A percentile compares a stretch with the other conserved stretches of the same genome.
phyloP scores from a whole-genome alignment of 108 stramenopile genomes.

The Seminavis robusta region DNA sequence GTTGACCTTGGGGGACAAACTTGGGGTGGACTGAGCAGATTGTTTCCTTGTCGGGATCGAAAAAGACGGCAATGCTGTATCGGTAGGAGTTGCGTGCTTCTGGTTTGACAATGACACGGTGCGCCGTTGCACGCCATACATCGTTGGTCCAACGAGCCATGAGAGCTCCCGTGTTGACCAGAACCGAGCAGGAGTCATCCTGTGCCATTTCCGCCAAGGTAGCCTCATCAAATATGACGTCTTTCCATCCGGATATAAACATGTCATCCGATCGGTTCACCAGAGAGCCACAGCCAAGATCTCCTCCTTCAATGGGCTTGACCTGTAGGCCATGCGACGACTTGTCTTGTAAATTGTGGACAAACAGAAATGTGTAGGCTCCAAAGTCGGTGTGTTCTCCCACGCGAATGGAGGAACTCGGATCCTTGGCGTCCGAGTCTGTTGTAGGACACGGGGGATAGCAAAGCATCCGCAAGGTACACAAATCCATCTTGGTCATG shows the following conservation, averaged over 20 bases:
- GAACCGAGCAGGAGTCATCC: constrained; percentile 10
- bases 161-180: constrained; percentile 49
- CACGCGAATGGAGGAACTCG: neutral
- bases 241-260: constrained; percentile 10
- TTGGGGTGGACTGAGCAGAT: constrained; percentile 6
- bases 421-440: neutral
- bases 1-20: constrained; percentile 1
- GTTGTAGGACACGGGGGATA: constrained; percentile 22
- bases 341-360: constrained; percentile 2
- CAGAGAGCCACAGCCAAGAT: constrained; percentile 11
- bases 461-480: constrained; percentile 25
- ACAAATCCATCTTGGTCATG: constrained; percentile 13
- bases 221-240: constrained; percentile 5
- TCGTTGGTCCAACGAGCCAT: constrained; percentile 52
- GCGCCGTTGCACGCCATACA: constrained; percentile 40
- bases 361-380: constrained; percentile 28
- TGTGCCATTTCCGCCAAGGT: neutral
- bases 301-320: constrained; percentile 27
- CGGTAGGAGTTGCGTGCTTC: constrained; percentile 4
- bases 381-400: constrained; percentile 48
- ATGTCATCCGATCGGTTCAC: constrained; percentile 5
- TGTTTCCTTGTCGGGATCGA: constrained; percentile 21
- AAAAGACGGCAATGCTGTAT: constrained; percentile 30
- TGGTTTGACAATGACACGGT: constrained; percentile 35
- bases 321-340: constrained; percentile 25